Conservation (phyloP, 257 asterid species). For the Penstemon davidsonii region DNA sequence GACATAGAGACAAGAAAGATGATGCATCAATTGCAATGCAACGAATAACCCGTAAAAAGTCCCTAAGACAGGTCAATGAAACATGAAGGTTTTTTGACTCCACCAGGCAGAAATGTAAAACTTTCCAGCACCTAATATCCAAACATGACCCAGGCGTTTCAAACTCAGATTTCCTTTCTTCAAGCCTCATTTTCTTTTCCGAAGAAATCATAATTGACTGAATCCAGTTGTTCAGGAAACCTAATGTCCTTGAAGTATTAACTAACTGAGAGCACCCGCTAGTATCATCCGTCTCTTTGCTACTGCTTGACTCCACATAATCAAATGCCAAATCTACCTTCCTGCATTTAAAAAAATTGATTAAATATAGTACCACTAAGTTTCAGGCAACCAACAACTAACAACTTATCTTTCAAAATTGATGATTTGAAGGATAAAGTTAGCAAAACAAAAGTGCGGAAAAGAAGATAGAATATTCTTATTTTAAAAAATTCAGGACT, state of each 20-base stretch:
- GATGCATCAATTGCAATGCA: conserved; percentile 50
- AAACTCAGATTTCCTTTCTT: conserved; percentile 32
- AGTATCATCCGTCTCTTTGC: conserved; percentile 30
- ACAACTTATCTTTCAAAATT: not conserved
- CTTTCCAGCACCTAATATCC: conserved; percentile 74
- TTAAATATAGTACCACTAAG: not conserved
- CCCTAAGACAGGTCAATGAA: conserved; percentile 57
- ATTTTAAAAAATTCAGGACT: not conserved
- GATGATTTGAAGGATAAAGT: conserved; percentile 1
- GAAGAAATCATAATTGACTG: conserved; percentile 65
- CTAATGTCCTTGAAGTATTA: conserved; percentile 59
- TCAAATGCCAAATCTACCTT: conserved; percentile 64
- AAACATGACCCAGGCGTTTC: conserved; percentile 47
- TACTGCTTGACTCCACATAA: conserved; percentile 51
- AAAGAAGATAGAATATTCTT: not conserved
- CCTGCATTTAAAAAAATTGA: conserved; percentile 50
- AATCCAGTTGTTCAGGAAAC: conserved; percentile 67
- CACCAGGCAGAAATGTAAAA: conserved; percentile 77
- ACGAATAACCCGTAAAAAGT: conserved; percentile 64
- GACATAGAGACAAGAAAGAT: conserved; percentile 28
- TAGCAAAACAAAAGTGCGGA: not conserved
- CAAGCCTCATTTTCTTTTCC: conserved; percentile 49
- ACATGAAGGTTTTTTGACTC: conserved; percentile 53
- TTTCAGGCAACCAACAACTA: conserved; percentile 7
- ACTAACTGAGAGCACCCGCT: conserved; percentile 43